phyloP scores from a whole-genome alignment of 768 basidiomycete genomes.

The Kwoniella dendrophila region DNA sequence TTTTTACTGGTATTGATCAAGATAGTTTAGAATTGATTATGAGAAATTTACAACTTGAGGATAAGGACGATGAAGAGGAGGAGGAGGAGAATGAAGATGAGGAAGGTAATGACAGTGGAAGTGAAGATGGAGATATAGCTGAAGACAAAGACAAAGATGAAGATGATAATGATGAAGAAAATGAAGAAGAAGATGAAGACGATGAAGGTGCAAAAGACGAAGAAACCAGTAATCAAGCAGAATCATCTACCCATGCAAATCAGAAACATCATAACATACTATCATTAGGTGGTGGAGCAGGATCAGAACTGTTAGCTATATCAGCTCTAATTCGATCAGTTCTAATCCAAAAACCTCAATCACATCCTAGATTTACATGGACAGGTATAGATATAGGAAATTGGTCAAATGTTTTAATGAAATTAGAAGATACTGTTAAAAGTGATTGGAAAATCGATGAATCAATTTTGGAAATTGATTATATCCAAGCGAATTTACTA shows the following conservation, averaged over 20 bases:
- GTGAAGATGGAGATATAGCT: neutral
- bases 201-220: neutral
- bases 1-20: conserved; percentile 7
- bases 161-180: neutral
- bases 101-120: conserved; percentile 25
- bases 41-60: neutral
- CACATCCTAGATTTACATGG: conserved; percentile 20
- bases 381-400: conserved; percentile 51
- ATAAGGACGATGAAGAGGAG: conserved; percentile 12
- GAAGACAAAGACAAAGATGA: neutral
- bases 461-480: conserved; percentile 8
- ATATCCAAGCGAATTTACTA: conserved; percentile 31
- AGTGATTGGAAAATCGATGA: conserved; percentile 20
- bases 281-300: conserved; percentile 54
- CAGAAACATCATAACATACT: conserved; percentile 31
- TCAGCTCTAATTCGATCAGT: conserved; percentile 28
- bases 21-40: conserved; percentile 1
- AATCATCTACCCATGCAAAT: neutral
- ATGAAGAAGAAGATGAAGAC: neutral
- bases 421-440: conserved; percentile 17
- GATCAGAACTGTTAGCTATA: conserved; percentile 50
- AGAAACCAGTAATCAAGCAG: neutral
- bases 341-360: conserved; percentile 10
- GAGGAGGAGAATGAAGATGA: conserved; percentile 20
- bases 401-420: conserved; percentile 33